Evolutionary conservation across 345 rosid genomes (phyloP).

Genomic region (Angophora floribunda): DNA sequence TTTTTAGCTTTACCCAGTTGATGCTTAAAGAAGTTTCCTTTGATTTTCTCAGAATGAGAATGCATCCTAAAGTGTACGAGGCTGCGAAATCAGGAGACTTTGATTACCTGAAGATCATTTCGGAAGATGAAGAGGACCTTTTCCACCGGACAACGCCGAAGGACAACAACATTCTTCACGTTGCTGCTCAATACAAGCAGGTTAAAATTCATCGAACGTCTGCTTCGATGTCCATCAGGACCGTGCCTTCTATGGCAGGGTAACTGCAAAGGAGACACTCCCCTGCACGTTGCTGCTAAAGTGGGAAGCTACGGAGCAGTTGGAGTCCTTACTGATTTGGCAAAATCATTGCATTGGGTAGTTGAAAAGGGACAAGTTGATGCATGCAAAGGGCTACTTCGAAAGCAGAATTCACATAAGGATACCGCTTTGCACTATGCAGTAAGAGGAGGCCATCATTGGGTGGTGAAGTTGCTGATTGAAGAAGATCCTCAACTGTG

Average conservation of each 20-base stretch:
- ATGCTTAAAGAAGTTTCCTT: background rate
- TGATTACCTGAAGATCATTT: background rate
- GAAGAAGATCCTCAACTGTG: background rate
- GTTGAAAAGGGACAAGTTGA: background rate
- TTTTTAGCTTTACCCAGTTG: background rate
- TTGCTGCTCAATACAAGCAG: background rate
- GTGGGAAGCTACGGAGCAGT: background rate
- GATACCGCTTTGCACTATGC: background rate
- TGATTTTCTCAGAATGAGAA: background rate
- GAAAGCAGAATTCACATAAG: background rate
- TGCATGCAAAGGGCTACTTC: background rate
- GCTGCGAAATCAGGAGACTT: background rate
- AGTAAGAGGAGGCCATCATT: background rate
- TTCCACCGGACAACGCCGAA: background rate
- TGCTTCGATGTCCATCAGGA: background rate
- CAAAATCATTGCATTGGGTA: background rate
- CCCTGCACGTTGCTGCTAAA: background rate
- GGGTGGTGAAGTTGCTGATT: background rate
- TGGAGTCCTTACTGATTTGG: background rate
- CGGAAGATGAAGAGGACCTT: background rate
- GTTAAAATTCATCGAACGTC: background rate
- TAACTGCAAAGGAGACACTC: background rate
- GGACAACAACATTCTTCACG: background rate
- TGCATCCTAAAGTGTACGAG: background rate
- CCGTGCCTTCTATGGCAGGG: background rate